These are phyloP conservation scores for Daldinia eschscholtzii DNA, from an alignment of 2,329 filamentous ascomycete species.

Conservation along the genomic window DNA sequence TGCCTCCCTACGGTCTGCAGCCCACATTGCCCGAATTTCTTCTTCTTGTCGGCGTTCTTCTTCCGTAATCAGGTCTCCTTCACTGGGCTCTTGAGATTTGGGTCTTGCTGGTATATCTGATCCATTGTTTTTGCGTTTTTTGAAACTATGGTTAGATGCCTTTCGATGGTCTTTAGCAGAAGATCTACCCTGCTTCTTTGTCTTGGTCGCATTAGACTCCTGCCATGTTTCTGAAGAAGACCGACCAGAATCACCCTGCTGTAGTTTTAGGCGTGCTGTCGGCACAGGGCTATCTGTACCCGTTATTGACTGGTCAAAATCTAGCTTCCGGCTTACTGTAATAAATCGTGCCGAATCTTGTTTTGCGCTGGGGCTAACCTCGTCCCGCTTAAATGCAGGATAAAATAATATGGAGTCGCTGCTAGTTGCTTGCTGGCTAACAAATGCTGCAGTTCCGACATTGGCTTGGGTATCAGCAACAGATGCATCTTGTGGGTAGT, in stretches of 20 bases:
- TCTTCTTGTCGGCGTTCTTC: constrained; percentile 50
- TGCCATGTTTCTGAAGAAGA: constrained; percentile 24
- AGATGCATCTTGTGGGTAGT: constrained; percentile 17
- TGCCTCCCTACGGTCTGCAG: constrained; percentile 47
- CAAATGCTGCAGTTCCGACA: background rate
- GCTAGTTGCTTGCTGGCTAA: constrained; percentile 6
- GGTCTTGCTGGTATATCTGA: constrained; percentile 20
- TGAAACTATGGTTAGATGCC: constrained; percentile 19
- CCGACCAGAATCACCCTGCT: constrained; percentile 10
- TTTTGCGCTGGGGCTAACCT: background rate
- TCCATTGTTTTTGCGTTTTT: constrained; percentile 28
- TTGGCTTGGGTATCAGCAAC: background rate
- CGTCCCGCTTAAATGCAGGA: background rate
- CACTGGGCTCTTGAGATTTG: constrained; percentile 38
- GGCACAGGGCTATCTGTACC: background rate
- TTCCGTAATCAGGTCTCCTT: constrained; percentile 47
- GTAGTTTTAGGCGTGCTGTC: constrained; percentile 6
- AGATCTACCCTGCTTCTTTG: constrained; percentile 26
- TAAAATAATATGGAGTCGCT: background rate
- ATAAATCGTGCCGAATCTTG: constrained; percentile 12
- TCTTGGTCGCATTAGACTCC: constrained; percentile 7
- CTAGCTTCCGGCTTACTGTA: background rate
- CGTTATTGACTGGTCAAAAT: constrained; percentile 1
- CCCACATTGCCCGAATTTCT: constrained; percentile 53
- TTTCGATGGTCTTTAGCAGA: constrained; percentile 18